These are phyloP conservation scores for carrot (Daucus carota) DNA, from an alignment of 129 eudicot genomes.

Conservation along the genomic window DH1_v3.0 NC_030382.2:57242001-57242500, in stretches of 20 bases:
- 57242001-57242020: constrained; percentile 40
- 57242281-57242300: constrained; percentile 16
- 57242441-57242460: background rate
- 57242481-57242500: constrained; percentile 16
- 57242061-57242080: constrained; percentile 18
- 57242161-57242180: constrained; percentile 41
- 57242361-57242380: constrained; percentile 16
- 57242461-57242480: constrained; percentile 38
- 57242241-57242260: constrained; percentile 24
- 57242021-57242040: constrained; percentile 28
- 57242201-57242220: constrained; percentile 18
- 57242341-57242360: constrained; percentile 24
- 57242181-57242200: constrained; percentile 13
- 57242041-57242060: constrained; percentile 2
- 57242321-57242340: constrained; percentile 74
- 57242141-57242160: constrained; percentile 11
- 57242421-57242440: constrained; percentile 72
- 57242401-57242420: constrained; percentile 13
- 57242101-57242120: constrained; percentile 18
- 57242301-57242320: constrained; percentile 26
- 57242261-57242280: constrained; percentile 33
- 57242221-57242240: constrained; percentile 29
- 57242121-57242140: constrained; percentile 16
- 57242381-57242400: constrained; percentile 63
- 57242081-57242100: constrained; percentile 42